Evolutionary conservation across 495 filamentous ascomycete species (phyloP).

Genomic region (Niebla homalea): DNA sequence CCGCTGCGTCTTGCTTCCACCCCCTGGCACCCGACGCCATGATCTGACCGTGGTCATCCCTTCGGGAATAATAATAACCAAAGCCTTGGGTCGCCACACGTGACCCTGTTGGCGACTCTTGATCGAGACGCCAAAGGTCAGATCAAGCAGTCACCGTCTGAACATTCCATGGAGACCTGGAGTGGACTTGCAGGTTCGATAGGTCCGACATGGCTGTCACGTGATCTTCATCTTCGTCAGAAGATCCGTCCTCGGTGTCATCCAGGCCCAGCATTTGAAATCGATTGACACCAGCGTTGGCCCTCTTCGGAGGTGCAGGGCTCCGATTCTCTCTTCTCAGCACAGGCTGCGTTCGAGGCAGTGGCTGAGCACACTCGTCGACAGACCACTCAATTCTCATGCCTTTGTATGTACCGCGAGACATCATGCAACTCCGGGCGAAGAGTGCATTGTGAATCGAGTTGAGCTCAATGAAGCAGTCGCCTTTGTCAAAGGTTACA

Average conservation of each 20-base stretch:
- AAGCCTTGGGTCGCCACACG: no score
- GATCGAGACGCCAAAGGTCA: no score
- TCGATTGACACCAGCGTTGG: slow-evolving; percentile 36
- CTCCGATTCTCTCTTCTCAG: slow-evolving; percentile 23
- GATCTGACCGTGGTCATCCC: no score
- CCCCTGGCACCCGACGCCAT: no score
- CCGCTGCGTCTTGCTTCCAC: no score
- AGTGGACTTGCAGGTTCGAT: slow-evolving; percentile 9
- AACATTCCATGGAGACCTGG: slow-evolving; percentile 12
- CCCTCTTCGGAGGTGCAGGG: slow-evolving; percentile 23
- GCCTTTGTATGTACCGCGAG: slow-evolving; percentile 58
- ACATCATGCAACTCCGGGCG: slow-evolving; percentile 69
- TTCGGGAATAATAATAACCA: no score
- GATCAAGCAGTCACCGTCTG: slow-evolving; percentile 11
- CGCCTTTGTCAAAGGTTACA: slow-evolving; percentile 41
- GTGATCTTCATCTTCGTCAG: slow-evolving; percentile 14
- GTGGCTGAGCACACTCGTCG: slow-evolving; percentile 61
- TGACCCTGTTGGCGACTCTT: no score
- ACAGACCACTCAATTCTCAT: slow-evolving; percentile 56
- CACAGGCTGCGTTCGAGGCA: slow-evolving; percentile 25
- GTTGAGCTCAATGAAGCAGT: slow-evolving; percentile 58
- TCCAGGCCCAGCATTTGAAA: slow-evolving; percentile 48
- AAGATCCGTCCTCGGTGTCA: slow-evolving; percentile 19
- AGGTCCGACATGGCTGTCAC: slow-evolving; percentile 4
- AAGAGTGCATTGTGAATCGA: slow-evolving; percentile 66